Evolutionary conservation across 345 rosid genomes (phyloP), one percentile per base, ranked within the genome.

Genomic region (Corchorus capsularis): DNA sequence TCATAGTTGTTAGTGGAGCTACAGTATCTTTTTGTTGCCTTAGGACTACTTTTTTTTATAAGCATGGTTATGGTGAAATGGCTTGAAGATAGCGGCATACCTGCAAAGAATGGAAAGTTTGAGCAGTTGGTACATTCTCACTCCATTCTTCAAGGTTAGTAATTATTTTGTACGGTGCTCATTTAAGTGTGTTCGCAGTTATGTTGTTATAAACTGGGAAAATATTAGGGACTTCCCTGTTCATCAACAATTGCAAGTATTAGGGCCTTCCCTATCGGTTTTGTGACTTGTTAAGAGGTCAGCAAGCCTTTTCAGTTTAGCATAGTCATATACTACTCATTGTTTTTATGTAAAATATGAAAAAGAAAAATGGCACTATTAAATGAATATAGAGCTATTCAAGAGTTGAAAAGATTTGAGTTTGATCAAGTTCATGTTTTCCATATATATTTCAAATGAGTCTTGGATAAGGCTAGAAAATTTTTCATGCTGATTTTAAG

Each of bases 31-130:
- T 6, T 43, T 53, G 22, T 63, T 20, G 15, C 19, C 61, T 50
- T 43, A 41, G 64, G 53, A 70, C 56, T 65, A 65, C 60, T 32
- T 4, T 39, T 39, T 39, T 59, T 15, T 57, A 11, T 53, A 69
- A 81, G 75, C 47, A 84, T 84, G 85, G 74, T 82, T 68, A 72
- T 54, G 1, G 6, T 80, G 72, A 77, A 78, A 77, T 77, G 73
- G 43, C 73, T 75, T 59, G 79, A 69, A 76, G 69, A 46, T 77
- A 62, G 73, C 46, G 53, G 60, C 22, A 39, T 63, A 68, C 64
- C 9, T 3, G 41, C 32, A 0, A 79, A 57, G 55, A 37, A 56
- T 77, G 70, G 61, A 69, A 63, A 69, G n/a, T 20, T 60, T 49
- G 79, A 82, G 69, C 78, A 71, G 57, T 46, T 62, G 67, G 77